Conservation (phyloP, 108 stramenopile species). For the Nitzschia sp. region DNA sequence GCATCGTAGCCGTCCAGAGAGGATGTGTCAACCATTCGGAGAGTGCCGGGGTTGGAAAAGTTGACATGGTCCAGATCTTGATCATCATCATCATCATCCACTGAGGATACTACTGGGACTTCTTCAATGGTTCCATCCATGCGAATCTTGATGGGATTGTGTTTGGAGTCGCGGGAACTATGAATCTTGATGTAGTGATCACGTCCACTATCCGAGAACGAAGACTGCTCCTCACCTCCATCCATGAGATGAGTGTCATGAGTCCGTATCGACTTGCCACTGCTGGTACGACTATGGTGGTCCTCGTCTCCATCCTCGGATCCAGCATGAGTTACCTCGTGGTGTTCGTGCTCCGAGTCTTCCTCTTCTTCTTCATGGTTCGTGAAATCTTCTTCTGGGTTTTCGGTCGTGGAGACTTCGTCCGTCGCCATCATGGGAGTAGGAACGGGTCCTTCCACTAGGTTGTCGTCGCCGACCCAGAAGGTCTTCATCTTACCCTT, state of each 20-base stretch:
- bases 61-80: too few species aligned
- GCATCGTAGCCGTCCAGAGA: too few species aligned
- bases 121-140: not conserved
- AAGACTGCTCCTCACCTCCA: too few species aligned
- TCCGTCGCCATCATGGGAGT: not conserved
- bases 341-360: not conserved
- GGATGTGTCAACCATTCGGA: too few species aligned
- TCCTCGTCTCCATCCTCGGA: too few species aligned
- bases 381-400: not conserved
- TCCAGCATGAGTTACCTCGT: too few species aligned
- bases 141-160: not conserved
- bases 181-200: not conserved
- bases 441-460: not conserved
- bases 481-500: constrained; percentile 29
- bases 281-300: too few species aligned
- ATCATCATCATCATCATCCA: too few species aligned
- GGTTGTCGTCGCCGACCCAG: constrained; percentile 6
- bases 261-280: too few species aligned
- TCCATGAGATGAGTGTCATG: not conserved
- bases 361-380: not conserved
- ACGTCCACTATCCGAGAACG: not conserved
- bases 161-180: not conserved
- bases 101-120: too few species aligned
- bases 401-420: not conserved
- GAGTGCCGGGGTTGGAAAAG: too few species aligned